Base-by-base conservation (phyloP, 2,329 filamentous ascomycete genomes). In the Fusarium sp. region DNA sequence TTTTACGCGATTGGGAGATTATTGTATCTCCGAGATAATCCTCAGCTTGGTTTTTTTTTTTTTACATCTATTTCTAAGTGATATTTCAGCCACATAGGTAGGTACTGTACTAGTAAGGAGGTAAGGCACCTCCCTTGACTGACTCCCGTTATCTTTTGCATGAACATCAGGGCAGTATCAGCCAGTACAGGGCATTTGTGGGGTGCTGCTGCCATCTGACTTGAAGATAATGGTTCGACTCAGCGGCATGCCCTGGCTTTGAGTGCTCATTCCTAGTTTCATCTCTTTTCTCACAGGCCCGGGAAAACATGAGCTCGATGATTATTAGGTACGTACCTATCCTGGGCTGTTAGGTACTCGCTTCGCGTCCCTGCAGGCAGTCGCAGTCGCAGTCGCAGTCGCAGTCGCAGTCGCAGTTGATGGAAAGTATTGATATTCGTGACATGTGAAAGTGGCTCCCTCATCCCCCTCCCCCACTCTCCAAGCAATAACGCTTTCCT, bases 401-500 rank as follows among this genome's bases (percentile, higher is more conserved):
- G 43, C 43, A 23, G 31, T 27, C 40, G 18, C 33, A 55, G 27
- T 11, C 20, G 18, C n/a, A 41, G 6, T 27, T 27, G 25, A 27
- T 27, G 21, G 52, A 45, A 40, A 11, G 41, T 40, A 31, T 18
- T 52, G 39, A 20, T 31, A 29, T 59, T 29, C 29, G 29, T 75
- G 68, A 60, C 73, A 75, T 75, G 73, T 75, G 73, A 75, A 72
- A 75, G 72, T 71, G 72, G 65, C 54, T 49, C 51, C 48, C 27
- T 27, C 40, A 42, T 31, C 49, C 58, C 50, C 55, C 59, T 45
- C 61, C 56, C 47, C 43, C 58, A 53, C 58, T 60, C 56, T 49
- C 51, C 36, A 58, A 46, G 37, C 45, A 40, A 51, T 46, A 51
- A 43, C 41, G 39, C 21, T 69, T 58, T 51, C 55, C 35, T 53